Percentiles rank a stretch among this genome's conserved stretches.
These are phyloP conservation scores for Wallacemonas rigidus DNA, from an alignment of 208 protist genomes.

Conservation along the genomic window DNA sequence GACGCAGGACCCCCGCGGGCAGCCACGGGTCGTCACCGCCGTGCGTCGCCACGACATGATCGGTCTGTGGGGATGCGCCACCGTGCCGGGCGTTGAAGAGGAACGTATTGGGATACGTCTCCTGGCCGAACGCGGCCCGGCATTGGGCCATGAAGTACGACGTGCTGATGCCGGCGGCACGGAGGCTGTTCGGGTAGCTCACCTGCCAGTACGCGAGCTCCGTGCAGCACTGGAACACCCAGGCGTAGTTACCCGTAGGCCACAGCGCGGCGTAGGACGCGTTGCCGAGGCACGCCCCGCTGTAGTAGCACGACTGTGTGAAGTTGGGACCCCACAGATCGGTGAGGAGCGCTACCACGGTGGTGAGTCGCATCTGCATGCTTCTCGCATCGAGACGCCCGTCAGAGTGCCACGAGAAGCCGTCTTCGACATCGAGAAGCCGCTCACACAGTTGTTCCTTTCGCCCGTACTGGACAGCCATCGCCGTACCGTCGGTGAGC, in stretches of 20 bases:
- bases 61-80: slow-evolving; percentile 27
- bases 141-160: slow-evolving; percentile 46
- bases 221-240: slow-evolving; percentile 52
- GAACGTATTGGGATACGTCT: slow-evolving; percentile 39
- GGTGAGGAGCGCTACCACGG: slow-evolving; percentile 23
- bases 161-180: slow-evolving; percentile 27
- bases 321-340: slow-evolving; percentile 32
- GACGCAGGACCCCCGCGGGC: slow-evolving; percentile 26
- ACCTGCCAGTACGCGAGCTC: slow-evolving; percentile 50
- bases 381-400: no score
- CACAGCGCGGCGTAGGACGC: slow-evolving; percentile 28
- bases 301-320: slow-evolving; percentile 41
- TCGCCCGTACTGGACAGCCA: slow-evolving; percentile 47
- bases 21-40: slow-evolving; percentile 47
- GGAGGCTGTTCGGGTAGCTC: slow-evolving; percentile 41
- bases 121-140: slow-evolving; percentile 35
- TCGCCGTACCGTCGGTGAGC: slow-evolving; percentile 45
- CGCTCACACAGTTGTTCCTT: slow-evolving; percentile 31
- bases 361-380: slow-evolving; percentile 17
- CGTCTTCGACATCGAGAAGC: slow-evolving; percentile 10
- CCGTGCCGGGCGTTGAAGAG: slow-evolving; percentile 39
- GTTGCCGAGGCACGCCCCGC: slow-evolving; percentile 43
- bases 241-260: slow-evolving; percentile 33
- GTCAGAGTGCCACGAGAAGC: slow-evolving; percentile 13
- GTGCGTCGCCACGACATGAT: slow-evolving; percentile 42